Conservation (phyloP, 306 rosid species). For the Pachyrhizus erosus region DNA sequence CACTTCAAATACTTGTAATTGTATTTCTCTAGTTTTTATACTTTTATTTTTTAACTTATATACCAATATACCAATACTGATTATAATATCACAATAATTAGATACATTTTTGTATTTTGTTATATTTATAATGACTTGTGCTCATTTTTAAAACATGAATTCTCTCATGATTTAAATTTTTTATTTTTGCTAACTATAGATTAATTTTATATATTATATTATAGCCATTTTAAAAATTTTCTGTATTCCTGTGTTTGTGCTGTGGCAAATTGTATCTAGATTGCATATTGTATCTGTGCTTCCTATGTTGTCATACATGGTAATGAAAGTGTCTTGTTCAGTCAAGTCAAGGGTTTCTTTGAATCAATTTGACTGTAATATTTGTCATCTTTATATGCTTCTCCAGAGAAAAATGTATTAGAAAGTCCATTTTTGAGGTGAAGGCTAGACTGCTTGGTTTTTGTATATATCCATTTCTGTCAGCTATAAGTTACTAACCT, state of each 20-base stretch:
- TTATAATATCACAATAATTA: not conserved
- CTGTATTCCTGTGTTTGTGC: not conserved
- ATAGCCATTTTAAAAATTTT: not conserved
- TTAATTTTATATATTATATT: not conserved
- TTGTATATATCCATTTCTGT: not conserved
- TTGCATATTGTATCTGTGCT: not conserved
- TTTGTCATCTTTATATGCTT: not conserved
- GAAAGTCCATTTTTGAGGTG: conserved; percentile 1
- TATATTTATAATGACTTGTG: too few species aligned
- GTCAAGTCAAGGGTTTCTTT: not conserved
- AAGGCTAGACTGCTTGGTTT: not conserved
- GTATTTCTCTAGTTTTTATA: not conserved
- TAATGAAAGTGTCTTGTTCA: not conserved
- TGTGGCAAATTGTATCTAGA: not conserved
- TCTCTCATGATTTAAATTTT: too few species aligned
- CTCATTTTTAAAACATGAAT: too few species aligned
- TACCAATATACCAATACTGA: not conserved
- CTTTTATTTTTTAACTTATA: too few species aligned
- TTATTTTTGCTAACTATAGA: too few species aligned
- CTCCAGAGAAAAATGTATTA: conserved; percentile 24
- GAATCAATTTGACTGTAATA: not conserved
- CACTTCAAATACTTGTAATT: not conserved
- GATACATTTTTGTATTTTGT: too few species aligned
- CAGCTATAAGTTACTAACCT: not conserved
- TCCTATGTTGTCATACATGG: not conserved